Evolutionary conservation across 768 basidiomycete genomes (phyloP), one percentile per base, ranked within the genome.

Genomic region (Rickenella mellea): DNA sequence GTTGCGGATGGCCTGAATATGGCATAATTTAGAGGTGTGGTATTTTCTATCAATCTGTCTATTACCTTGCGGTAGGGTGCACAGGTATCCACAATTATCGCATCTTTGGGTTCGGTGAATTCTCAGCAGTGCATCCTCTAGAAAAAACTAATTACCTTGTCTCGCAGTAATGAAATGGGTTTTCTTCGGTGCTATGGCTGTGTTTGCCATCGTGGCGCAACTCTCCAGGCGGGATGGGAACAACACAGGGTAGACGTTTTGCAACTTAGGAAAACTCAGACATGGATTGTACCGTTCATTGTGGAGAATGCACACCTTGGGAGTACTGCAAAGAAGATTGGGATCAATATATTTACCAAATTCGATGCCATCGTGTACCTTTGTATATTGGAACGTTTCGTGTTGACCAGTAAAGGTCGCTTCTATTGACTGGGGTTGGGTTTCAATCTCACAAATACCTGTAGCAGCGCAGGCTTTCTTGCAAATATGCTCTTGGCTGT

Each of bases 351-450:
- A 28, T 32, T 26, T 2, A 41, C 39, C 12, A 35, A 15, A 6
- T 6, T n/a, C 14, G n/a, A 39, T 5, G 8, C 1, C 42, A 15
- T 7, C 7, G 45, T 52, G 21, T 39, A 74, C 79, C 65, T 80
- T 80, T 0, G 80, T 81, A 39, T 76, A 81, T 50, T 74, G 70
- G 49, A 79, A 81, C 1, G 70, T 76, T 45, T 78, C 74, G 38
- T 79, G 72, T 44, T 56, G 62, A 0, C 78, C 80, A 0, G 68
- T 70, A 48, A 80, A 81, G 0, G 75, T 78, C 5, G 76, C 74
- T 49, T 78, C 72, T 26, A 81, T 68, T 0, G 76, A 72, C 40
- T 73, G 69, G 0, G 79, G 79, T 0, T 68, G 61, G 0, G 70
- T 76, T 40, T 78, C 69, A 11, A 80, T 78, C 35, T 77, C 64